phyloP scores from a whole-genome alignment of 1,284 basidiomycete genomes.

The Xerocomus amazonicus region DNA sequence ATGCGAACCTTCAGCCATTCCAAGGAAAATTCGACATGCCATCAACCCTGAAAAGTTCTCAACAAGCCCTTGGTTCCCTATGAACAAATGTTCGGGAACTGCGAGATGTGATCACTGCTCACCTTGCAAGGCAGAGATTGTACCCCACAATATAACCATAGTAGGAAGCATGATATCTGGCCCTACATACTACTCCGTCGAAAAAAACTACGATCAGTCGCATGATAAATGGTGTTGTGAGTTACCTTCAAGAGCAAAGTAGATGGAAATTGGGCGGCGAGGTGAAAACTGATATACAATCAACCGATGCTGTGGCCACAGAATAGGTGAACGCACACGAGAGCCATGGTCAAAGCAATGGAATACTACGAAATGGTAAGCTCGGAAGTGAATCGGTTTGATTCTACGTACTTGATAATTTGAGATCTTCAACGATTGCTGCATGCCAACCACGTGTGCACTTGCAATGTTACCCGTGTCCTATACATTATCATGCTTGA shows the following conservation, averaged over 20 bases:
- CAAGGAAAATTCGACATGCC: constrained; percentile 62
- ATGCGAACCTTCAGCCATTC: constrained; percentile 52
- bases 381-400: background rate
- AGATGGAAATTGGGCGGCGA: constrained; percentile 53
- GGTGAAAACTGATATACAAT: constrained; percentile 45
- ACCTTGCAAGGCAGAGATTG: constrained; percentile 57
- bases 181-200: constrained; percentile 44
- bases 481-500: constrained; percentile 5
- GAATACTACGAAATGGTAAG: constrained; percentile 36
- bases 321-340: constrained; percentile 35
- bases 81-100: constrained; percentile 6
- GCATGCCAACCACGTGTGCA: constrained; percentile 56
- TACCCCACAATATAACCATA: constrained; percentile 55
- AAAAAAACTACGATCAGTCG: background rate
- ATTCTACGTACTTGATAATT: constrained; percentile 39
- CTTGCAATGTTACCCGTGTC: constrained; percentile 52
- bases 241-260: constrained; percentile 53
- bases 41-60: constrained; percentile 51
- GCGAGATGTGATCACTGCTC: background rate
- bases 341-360: constrained; percentile 51
- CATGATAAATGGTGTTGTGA: background rate
- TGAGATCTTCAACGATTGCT: constrained; percentile 48
- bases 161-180: constrained; percentile 55
- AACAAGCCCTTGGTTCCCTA: constrained; percentile 44
- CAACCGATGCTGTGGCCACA: background rate